A percentile compares a stretch with the other conserved stretches of the same genome.
Conservation (phyloP, 305 asterid species). For the Monarda citriodora region DNA sequence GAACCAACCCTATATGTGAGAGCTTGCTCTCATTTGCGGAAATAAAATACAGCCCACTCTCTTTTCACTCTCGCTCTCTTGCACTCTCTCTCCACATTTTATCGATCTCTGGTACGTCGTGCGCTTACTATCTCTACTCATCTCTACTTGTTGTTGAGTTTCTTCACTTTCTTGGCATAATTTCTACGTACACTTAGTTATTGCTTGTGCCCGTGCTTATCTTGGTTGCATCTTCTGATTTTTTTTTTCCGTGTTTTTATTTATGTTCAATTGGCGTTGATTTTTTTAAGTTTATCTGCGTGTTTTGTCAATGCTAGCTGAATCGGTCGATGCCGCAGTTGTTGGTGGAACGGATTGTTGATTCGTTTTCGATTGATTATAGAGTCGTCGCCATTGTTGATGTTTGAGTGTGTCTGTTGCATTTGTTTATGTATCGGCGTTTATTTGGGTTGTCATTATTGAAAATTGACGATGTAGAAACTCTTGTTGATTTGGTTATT, state of each 20-base stretch:
- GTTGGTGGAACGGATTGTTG: conserved; percentile 2
- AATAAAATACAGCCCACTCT: conserved; percentile 23
- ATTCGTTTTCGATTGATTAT: conserved; percentile 2
- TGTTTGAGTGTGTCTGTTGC: not conserved
- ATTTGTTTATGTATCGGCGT: not conserved
- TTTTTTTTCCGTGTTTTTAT: conserved; percentile 1
- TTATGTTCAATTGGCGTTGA: conserved; percentile 13
- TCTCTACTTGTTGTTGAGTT: not conserved
- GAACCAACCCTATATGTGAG: conserved; percentile 34
- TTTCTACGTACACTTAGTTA: conserved; percentile 10
- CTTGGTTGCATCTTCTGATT: conserved; percentile 15
- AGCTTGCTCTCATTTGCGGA: conserved; percentile 5
- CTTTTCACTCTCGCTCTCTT: conserved; percentile 4
- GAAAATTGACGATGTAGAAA: conserved; percentile 12
- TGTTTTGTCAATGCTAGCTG: conserved; percentile 8
- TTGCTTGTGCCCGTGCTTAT: conserved; percentile 5
- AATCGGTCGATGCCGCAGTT: conserved; percentile 16
- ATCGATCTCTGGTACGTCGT: conserved; percentile 30
- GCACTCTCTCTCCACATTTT: conserved; percentile 18
- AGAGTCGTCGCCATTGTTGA: not conserved
- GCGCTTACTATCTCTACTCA: conserved; percentile 16
- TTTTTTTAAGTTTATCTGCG: conserved; percentile 1
- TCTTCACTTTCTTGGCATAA: not conserved
- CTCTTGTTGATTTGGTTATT: conserved; percentile 19
- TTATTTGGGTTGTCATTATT: not conserved